A percentile compares a stretch with the other conserved stretches of the same genome.
phyloP scores from a whole-genome alignment of 306 rosid genomes.

The Quercus glauca region DNA sequence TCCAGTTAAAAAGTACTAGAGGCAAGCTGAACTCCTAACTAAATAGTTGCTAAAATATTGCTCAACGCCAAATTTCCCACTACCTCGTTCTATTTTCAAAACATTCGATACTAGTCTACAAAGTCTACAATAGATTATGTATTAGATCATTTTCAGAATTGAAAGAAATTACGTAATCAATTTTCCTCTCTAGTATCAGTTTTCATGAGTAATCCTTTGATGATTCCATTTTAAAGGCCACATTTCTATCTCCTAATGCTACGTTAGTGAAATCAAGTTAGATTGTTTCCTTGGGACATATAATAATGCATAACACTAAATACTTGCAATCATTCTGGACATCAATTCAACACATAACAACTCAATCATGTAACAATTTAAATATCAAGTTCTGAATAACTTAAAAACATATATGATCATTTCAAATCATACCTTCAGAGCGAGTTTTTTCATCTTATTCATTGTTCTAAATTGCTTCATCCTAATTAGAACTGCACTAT shows the following conservation, averaged over 20 bases:
- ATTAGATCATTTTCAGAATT: too few relatives aligned
- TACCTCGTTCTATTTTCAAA: too few relatives aligned
- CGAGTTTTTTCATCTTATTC: slow-evolving; percentile 90
- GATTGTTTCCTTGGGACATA: not conserved
- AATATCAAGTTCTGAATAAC: not conserved
- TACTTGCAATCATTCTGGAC: not conserved
- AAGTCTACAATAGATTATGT: too few relatives aligned
- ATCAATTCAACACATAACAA: not conserved
- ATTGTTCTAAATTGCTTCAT: slow-evolving; percentile 96
- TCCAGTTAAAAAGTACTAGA: too few relatives aligned
- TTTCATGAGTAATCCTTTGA: not conserved
- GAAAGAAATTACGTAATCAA: too few relatives aligned
- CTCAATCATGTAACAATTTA: not conserved
- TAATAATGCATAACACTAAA: not conserved
- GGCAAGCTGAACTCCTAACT: too few relatives aligned
- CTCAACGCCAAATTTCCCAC: too few relatives aligned
- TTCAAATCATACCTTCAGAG: slow-evolving; percentile 55
- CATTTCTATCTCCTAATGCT: not conserved
- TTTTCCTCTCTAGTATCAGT: too few relatives aligned
- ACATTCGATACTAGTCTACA: too few relatives aligned
- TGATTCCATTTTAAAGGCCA: not conserved
- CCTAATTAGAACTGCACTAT: slow-evolving; percentile 79
- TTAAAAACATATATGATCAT: not conserved
- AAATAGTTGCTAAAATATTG: too few relatives aligned
- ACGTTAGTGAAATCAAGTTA: not conserved